phyloP scores from a whole-genome alignment of 2,329 filamentous ascomycete genomes.

The Esteya vermicola region DNA sequence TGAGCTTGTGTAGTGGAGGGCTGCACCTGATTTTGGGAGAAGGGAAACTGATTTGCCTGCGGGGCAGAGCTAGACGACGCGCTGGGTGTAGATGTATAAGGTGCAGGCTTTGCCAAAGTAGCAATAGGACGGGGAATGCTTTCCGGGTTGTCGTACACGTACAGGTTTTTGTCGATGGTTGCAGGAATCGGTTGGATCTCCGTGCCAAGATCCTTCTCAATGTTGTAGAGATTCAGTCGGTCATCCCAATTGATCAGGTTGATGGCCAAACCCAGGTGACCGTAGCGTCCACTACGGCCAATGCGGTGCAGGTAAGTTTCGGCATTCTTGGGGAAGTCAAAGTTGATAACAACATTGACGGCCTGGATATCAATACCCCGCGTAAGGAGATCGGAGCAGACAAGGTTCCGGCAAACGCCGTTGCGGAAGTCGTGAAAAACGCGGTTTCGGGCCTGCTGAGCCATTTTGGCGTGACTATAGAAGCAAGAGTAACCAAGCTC shows the following conservation, averaged over 20 bases:
- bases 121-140: slow-evolving; percentile 74
- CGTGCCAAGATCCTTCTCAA: slow-evolving; percentile 91
- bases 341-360: slow-evolving; percentile 99
- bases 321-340: slow-evolving; percentile 98
- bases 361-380: slow-evolving; percentile 99
- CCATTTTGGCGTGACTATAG: slow-evolving; percentile 97
- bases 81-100: not conserved
- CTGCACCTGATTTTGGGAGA: slow-evolving; percentile 1
- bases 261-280: slow-evolving; percentile 92
- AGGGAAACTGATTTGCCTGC: too few species aligned
- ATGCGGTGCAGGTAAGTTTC: slow-evolving; percentile 98
- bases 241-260: slow-evolving; percentile 99
- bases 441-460: slow-evolving; percentile 89
- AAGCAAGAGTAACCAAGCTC: slow-evolving; percentile 98
- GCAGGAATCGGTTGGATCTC: slow-evolving; percentile 95
- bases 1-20: slow-evolving; percentile 9
- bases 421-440: slow-evolving; percentile 99
- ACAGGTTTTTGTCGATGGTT: slow-evolving; percentile 92
- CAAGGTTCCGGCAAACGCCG: slow-evolving; percentile 91
- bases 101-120: slow-evolving; percentile 21
- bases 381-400: slow-evolving; percentile 93
- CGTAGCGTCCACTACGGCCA: slow-evolving; percentile 91
- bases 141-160: slow-evolving; percentile 95
- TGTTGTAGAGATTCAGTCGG: slow-evolving; percentile 96
- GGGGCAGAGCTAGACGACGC: not conserved